Conservation (phyloP, 768 basidiomycete genomes). For the Rhizopogon vesiculosus region DNA sequence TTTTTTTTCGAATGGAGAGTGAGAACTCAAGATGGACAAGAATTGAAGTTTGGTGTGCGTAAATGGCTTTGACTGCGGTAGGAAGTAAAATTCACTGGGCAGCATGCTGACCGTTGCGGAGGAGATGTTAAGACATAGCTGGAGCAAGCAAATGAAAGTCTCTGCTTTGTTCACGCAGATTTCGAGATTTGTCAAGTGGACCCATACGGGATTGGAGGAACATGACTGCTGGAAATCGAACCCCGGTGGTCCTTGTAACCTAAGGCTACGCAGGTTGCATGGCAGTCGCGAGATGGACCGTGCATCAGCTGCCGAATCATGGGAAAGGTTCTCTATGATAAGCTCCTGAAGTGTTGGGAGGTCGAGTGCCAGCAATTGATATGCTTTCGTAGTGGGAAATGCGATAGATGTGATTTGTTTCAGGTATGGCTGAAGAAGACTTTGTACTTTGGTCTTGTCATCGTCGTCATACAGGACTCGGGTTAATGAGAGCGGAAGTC, state of each 20-base stretch:
- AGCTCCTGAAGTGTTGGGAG: constrained; percentile 14
- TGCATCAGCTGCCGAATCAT: not conserved
- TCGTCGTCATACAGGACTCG: constrained; percentile 6
- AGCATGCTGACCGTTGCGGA: constrained; percentile 9
- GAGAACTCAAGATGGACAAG: constrained; percentile 7
- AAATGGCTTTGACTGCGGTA: not conserved
- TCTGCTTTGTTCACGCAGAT: not conserved
- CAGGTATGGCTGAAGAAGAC: constrained; percentile 14
- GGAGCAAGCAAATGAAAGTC: constrained; percentile 8
- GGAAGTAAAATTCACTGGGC: not conserved
- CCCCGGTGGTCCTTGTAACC: no score
- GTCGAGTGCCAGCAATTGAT: constrained; percentile 12
- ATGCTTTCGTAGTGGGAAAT: constrained; percentile 7
- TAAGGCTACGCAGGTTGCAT: not conserved
- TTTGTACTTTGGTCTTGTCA: not conserved
- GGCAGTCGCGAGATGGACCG: constrained; percentile 5
- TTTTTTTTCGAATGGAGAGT: no score
- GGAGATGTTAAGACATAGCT: constrained; percentile 14
- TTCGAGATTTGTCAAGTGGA: constrained; percentile 11
- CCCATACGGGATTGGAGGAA: constrained; percentile 10
- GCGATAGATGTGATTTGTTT: constrained; percentile 6
- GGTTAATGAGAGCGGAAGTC: constrained; percentile 15
- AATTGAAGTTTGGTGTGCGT: constrained; percentile 9
- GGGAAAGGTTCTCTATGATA: constrained; percentile 1
- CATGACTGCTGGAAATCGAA: not conserved